These are phyloP conservation scores for Gynostemma pentaphyllum DNA, from an alignment of 306 rosid species.

Conservation along the genomic window DNA sequence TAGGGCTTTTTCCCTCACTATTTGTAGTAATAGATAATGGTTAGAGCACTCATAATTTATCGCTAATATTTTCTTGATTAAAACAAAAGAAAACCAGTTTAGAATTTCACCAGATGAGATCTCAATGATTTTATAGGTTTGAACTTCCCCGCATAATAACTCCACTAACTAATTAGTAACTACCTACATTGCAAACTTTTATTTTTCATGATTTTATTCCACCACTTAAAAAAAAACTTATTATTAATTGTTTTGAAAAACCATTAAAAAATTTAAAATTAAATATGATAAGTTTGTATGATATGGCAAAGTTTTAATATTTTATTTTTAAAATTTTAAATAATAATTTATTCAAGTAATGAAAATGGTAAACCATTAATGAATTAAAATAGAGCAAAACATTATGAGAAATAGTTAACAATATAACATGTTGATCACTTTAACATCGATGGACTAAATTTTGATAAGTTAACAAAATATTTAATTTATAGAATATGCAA, in stretches of 20 bases:
- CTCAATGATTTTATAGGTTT: neutral
- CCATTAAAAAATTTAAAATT: too few species aligned
- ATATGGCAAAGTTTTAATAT: too few species aligned
- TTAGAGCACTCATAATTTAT: conserved; percentile 1
- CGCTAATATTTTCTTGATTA: neutral
- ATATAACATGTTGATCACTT: too few species aligned
- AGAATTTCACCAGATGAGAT: conserved; percentile 1
- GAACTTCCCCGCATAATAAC: conserved; percentile 3
- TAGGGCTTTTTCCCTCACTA: neutral
- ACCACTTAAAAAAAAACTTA: neutral
- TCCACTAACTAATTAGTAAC: neutral
- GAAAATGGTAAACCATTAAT: too few species aligned
- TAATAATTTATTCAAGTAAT: too few species aligned
- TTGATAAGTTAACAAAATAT: too few species aligned
- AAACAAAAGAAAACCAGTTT: neutral
- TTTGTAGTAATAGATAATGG: conserved; percentile 3
- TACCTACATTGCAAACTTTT: neutral
- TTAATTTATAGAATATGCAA: too few species aligned
- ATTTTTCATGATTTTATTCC: neutral
- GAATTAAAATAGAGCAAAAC: too few species aligned
- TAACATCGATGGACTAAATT: too few species aligned
- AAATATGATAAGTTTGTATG: too few species aligned
- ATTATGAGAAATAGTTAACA: too few species aligned
- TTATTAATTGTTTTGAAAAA: neutral
- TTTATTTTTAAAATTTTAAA: too few species aligned